Evolutionary conservation across 371 early-diverging fungal genomes (phyloP), one percentile per base, ranked within the genome.

Genomic region (Neoconidiobolus thromboides): DNA sequence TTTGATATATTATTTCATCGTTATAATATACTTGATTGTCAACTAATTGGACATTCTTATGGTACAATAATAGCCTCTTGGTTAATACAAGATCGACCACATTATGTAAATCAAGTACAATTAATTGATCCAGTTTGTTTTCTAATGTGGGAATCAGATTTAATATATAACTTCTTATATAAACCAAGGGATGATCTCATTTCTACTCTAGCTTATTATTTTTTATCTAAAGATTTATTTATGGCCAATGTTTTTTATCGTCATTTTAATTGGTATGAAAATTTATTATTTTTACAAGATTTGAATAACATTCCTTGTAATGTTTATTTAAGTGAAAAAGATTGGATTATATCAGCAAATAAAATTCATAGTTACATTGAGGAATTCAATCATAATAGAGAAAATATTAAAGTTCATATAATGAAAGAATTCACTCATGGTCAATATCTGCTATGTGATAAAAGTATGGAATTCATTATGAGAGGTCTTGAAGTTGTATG

Each of bases 121-220:
- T 37, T 55, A 5, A 43, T 55, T 3, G 56, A 55, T 39, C 56
- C 56, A 2, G 56, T 55, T 2, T 55, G 56, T 15, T 55, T 55
- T 36, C 43, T 44, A 10, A 12, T 55, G 56, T 55, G 56, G 56
- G 56, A 55, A 43, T 44, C 56, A 9, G 46, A 41, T 10, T 26
- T 55, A n/a, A 44, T 39, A 6, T 4, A 9, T 6, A 55, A 44
- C 42, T 55, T 55, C 37, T 3, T 55, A 7, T 55, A 55, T 39
- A 9, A 43, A 10, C 37, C 15, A 4, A 3, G 10, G n/a, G 7
- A 6, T 15, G 6, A 7, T 15, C 26, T 43, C 43, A 4, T 55
- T 4, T n/a, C 41, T 10, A n/a, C 2, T 6, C 4, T 55, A 44
- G 5, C 12, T 14, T 44, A 43, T 3, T 55, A n/a, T 26, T 43